phyloP scores from a whole-genome alignment of 2,329 filamentous ascomycete species.

The Venturiaceae sp. region DNA sequence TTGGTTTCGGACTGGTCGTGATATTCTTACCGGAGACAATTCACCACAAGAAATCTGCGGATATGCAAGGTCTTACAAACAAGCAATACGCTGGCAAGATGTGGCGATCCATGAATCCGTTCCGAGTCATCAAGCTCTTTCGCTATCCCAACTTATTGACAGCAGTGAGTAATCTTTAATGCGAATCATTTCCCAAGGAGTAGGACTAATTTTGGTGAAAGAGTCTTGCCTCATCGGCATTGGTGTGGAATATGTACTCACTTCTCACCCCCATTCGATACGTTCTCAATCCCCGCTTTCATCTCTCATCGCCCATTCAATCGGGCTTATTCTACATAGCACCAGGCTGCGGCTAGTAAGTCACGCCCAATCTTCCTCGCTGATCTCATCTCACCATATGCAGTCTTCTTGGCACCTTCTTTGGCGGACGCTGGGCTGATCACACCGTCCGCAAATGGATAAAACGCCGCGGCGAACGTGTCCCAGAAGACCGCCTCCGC shows the following conservation, averaged over 20 bases:
- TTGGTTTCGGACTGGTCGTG: slow-evolving; percentile 49
- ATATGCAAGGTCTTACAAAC: slow-evolving; percentile 46
- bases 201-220: slow-evolving; percentile 3
- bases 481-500: slow-evolving; percentile 60
- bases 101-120: slow-evolving; percentile 56
- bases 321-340: slow-evolving; percentile 66
- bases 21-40: slow-evolving; percentile 67
- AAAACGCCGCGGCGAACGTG: slow-evolving; percentile 46
- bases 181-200: background rate
- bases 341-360: slow-evolving; percentile 56
- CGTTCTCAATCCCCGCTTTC: slow-evolving; percentile 64
- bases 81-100: slow-evolving; percentile 44
- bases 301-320: slow-evolving; percentile 55
- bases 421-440: slow-evolving; percentile 65
- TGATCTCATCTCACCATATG: background rate
- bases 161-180: slow-evolving; percentile 24
- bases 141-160: slow-evolving; percentile 60
- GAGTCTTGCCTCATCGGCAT: slow-evolving; percentile 48
- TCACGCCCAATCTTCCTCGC: background rate
- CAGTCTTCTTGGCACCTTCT: slow-evolving; percentile 52
- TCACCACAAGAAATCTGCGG: slow-evolving; percentile 51
- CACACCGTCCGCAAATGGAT: slow-evolving; percentile 57
- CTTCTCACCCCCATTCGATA: slow-evolving; percentile 62
- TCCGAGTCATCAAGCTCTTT: slow-evolving; percentile 54
- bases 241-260: slow-evolving; percentile 71